Evolutionary conservation across 2,329 filamentous ascomycete genomes (phyloP).

Genomic region (Fusarium siculi): DNA sequence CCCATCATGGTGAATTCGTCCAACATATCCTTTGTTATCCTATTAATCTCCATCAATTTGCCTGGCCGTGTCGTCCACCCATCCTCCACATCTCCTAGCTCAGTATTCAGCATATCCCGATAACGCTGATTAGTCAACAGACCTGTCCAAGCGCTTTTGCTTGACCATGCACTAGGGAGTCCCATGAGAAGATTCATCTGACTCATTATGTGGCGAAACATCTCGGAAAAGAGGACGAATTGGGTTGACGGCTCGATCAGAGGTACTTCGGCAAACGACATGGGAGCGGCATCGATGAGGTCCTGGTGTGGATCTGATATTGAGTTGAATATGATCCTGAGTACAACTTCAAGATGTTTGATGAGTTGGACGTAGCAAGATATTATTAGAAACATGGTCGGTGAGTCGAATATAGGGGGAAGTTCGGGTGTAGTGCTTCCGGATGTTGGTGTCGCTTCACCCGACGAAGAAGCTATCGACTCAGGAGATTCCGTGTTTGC

Average conservation of each 20-base stretch:
- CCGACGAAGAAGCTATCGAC: conserved; percentile 2
- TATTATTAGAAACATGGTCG: conserved; percentile 45
- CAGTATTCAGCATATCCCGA: conserved; percentile 41
- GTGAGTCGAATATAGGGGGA: conserved; percentile 35
- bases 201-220: conserved; percentile 39
- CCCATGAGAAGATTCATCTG: conserved; percentile 45
- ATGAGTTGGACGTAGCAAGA: conserved; percentile 46
- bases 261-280: conserved; percentile 41
- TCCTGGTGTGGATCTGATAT: conserved; percentile 19
- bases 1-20: conserved; percentile 41
- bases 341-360: conserved; percentile 40
- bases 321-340: conserved; percentile 34
- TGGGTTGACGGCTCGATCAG: conserved; percentile 43
- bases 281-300: conserved; percentile 28
- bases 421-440: conserved; percentile 2
- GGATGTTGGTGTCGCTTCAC: neutral
- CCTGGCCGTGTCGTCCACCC: conserved; percentile 38
- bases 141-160: conserved; percentile 42
- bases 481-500: conserved; percentile 6
- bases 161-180: conserved; percentile 36
- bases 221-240: conserved; percentile 44
- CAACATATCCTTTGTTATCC: conserved; percentile 33
- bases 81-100: conserved; percentile 40
- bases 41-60: conserved; percentile 34
- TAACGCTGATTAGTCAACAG: conserved; percentile 34